phyloP scores from a whole-genome alignment of 2,329 filamentous ascomycete species.

The Xylariaceae sp. region DNA sequence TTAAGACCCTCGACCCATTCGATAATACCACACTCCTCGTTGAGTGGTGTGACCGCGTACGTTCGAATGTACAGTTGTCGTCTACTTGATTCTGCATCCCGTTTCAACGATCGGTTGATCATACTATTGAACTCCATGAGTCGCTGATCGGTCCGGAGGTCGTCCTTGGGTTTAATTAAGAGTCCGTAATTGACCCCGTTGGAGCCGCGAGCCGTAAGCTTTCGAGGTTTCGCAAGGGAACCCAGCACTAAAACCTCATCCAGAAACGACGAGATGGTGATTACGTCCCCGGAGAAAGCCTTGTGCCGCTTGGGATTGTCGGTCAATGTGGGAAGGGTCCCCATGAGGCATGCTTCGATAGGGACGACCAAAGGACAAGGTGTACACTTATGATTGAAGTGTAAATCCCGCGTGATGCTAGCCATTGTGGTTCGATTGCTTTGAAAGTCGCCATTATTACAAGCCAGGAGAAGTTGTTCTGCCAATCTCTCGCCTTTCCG shows the following conservation, averaged over 20 bases:
- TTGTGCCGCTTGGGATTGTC: conserved; percentile 79
- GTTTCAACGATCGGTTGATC: conserved; percentile 94
- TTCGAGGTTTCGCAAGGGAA: conserved; percentile 90
- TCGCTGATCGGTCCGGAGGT: conserved; percentile 94
- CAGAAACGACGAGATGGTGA: conserved; percentile 80
- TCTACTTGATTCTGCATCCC: conserved; percentile 88
- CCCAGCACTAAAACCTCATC: conserved; percentile 91
- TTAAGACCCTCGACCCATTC: conserved; percentile 98
- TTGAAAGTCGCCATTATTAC: conserved; percentile 76
- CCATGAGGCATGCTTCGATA: conserved; percentile 82
- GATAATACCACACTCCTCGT: conserved; percentile 96
- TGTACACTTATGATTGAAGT: conserved; percentile 83
- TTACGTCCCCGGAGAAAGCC: conserved; percentile 84
- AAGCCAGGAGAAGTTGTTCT: conserved; percentile 80
- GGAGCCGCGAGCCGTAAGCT: conserved; percentile 84
- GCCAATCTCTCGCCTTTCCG: conserved; percentile 82
- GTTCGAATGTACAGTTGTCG: conserved; percentile 95
- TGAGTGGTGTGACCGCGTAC: conserved; percentile 94
- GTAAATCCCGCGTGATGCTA: conserved; percentile 77
- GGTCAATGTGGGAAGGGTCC: conserved; percentile 76
- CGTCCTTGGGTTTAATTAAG: conserved; percentile 97
- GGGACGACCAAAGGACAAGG: conserved; percentile 89
- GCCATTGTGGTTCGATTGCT: conserved; percentile 71
- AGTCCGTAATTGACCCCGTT: conserved; percentile 90
- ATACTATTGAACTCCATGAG: conserved; percentile 99